phyloP scores from a whole-genome alignment of 1,284 basidiomycete genomes.

The Schizophyllum amplum region DNA sequence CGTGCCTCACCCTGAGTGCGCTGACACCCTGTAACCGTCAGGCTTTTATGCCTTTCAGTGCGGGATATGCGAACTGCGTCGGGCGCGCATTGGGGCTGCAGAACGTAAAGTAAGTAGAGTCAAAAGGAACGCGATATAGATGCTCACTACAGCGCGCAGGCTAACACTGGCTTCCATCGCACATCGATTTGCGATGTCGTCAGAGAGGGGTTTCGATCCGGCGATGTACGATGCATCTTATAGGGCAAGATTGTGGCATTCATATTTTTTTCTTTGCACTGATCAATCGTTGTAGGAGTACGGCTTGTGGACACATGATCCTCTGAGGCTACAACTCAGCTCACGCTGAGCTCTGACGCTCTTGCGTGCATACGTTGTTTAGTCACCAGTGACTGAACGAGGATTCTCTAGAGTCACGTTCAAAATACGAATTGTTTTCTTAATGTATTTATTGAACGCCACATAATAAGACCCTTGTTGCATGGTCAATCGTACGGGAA shows the following conservation, averaged over 20 bases:
- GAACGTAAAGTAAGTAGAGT: slow-evolving; percentile 1
- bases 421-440: too few relatives aligned
- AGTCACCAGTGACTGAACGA: too few relatives aligned
- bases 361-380: too few relatives aligned
- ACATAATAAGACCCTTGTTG: too few relatives aligned
- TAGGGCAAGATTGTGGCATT: background rate
- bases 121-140: background rate
- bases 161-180: background rate
- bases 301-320: background rate
- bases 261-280: background rate
- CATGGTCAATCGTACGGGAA: too few relatives aligned
- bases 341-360: too few relatives aligned
- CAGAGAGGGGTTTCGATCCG: background rate
- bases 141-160: background rate
- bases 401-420: too few relatives aligned
- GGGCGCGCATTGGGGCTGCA: background rate
- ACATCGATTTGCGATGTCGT: background rate
- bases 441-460: too few relatives aligned
- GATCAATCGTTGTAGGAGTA: background rate
- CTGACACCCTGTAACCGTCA: slow-evolving; percentile 14
- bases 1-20: background rate
- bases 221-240: background rate
- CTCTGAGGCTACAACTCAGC: background rate
- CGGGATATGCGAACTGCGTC: slow-evolving; percentile 10
- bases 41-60: slow-evolving; percentile 9